phyloP scores from a whole-genome alignment of 441 rosid genomes.

The Macaranga tanarius region DNA sequence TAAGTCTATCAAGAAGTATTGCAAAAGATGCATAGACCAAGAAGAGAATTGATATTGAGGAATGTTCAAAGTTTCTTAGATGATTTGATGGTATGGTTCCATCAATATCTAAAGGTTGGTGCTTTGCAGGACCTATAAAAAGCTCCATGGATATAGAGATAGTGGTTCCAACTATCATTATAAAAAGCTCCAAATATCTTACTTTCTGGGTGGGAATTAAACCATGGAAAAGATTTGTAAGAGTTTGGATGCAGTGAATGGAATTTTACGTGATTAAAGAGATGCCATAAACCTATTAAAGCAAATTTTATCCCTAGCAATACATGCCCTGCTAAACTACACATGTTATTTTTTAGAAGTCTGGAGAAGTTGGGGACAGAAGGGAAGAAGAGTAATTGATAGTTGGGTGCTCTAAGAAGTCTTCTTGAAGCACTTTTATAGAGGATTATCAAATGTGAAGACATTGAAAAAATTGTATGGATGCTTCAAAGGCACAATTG shows the following conservation, averaged over 20 bases:
- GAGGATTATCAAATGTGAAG: background rate
- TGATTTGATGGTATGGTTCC: constrained; percentile 73
- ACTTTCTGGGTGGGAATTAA: constrained; percentile 48
- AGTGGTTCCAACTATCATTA: constrained; percentile 49
- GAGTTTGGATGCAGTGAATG: constrained; percentile 46
- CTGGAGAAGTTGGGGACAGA: background rate
- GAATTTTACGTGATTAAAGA: constrained; percentile 59
- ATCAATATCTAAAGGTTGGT: constrained; percentile 71
- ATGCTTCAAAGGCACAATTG: background rate
- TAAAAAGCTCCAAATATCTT: constrained; percentile 52
- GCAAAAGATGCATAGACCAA: constrained; percentile 55
- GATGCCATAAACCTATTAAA: constrained; percentile 69
- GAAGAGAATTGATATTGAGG: constrained; percentile 54
- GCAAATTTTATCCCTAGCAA: constrained; percentile 63
- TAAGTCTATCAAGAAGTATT: constrained; percentile 44
- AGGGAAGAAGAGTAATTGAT: background rate
- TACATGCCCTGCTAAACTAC: constrained; percentile 64
- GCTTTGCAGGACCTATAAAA: constrained; percentile 55
- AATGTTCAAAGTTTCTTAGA: constrained; percentile 76
- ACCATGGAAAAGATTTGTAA: constrained; percentile 55
- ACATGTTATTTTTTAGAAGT: constrained; percentile 35
- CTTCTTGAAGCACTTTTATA: too few species aligned
- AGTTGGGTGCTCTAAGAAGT: background rate
- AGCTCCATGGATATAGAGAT: constrained; percentile 61
- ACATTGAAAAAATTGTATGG: background rate